These are phyloP conservation scores for Carex kokanica DNA, from an alignment of 176 grass and related monocot species.

Conservation along the genomic window DNA sequence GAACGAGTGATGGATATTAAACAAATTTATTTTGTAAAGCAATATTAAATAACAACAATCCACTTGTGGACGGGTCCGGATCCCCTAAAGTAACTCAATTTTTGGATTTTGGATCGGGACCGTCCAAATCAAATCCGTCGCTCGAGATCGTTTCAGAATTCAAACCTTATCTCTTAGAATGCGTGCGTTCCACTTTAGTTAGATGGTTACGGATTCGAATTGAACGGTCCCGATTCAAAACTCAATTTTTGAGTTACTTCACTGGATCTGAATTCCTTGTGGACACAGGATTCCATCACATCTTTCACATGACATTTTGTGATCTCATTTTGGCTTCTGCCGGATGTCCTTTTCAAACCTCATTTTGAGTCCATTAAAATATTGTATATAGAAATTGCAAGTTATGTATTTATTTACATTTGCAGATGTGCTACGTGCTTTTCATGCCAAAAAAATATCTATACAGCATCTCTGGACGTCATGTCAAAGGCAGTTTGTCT, in stretches of 20 bases:
- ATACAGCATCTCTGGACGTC: neutral
- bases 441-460: neutral
- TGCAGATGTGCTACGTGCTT: neutral
- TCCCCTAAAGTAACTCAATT: no score
- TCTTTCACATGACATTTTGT: conserved; percentile 21
- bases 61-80: conserved; percentile 17
- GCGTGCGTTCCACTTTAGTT: no score
- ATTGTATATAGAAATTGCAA: neutral
- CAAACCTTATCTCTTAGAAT: no score
- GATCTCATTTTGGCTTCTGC: neutral
- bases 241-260: no score
- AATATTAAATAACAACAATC: neutral
- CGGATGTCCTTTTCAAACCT: neutral
- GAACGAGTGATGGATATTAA: conserved; percentile 13
- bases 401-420: neutral
- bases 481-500: neutral
- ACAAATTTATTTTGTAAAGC: neutral
- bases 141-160: no score
- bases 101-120: no score
- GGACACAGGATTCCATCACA: conserved; percentile 15
- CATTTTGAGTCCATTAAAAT: neutral
- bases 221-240: no score
- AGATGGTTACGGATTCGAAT: no score
- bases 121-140: no score
- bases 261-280: no score